Conservation (phyloP, 495 filamentous ascomycete species). For the Neurospora sp. region DNA sequence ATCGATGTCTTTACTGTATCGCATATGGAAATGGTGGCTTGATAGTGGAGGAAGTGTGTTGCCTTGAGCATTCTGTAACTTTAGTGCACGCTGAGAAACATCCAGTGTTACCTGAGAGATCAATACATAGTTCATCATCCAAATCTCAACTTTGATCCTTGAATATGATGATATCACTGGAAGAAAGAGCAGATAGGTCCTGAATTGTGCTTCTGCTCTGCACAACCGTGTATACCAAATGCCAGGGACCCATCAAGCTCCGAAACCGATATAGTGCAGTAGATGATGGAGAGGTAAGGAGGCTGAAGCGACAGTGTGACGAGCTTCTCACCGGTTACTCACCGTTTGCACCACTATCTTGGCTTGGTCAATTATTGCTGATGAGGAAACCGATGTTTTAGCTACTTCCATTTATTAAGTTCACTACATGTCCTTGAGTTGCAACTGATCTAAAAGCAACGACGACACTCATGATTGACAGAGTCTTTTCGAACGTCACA, state of each 20-base stretch:
- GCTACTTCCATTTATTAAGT: neutral
- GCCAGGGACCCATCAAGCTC: neutral
- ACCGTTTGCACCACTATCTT: neutral
- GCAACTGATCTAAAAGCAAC: neutral
- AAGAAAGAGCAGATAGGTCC: neutral
- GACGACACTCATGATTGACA: neutral
- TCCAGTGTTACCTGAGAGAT: neutral
- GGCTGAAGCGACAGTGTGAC: neutral
- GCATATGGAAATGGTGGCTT: neutral
- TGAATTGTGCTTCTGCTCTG: neutral
- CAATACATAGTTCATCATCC: neutral
- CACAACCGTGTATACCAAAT: neutral
- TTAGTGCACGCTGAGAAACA: neutral
- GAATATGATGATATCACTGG: neutral
- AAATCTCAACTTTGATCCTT: neutral
- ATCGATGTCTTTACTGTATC: neutral
- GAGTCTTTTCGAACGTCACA: neutral
- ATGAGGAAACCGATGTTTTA: neutral
- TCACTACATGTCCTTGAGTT: neutral
- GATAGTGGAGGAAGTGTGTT: neutral
- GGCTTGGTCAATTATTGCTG: neutral
- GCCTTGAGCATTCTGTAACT: neutral
- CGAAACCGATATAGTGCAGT: neutral
- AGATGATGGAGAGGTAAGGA: neutral
- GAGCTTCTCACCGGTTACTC: neutral